Conservation (phyloP, 2,329 filamentous ascomycete genomes). For the Epichloe uncinata region DNA sequence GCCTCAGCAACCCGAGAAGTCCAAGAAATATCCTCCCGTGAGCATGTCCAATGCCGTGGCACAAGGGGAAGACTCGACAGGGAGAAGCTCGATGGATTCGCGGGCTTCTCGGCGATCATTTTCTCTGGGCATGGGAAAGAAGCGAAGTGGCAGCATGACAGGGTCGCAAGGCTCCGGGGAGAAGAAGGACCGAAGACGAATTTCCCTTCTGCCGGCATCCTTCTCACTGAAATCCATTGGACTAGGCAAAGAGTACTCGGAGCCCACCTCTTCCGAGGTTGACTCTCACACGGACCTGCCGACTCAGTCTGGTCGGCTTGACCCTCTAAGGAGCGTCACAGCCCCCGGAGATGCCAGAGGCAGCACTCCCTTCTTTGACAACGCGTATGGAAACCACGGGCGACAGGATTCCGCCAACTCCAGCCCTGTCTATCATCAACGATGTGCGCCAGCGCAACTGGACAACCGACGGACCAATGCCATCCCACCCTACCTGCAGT, state of each 20-base stretch:
- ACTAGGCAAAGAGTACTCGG: slow-evolving; percentile 37
- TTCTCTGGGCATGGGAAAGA: slow-evolving; percentile 57
- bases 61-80: slow-evolving; percentile 36
- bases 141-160: slow-evolving; percentile 52
- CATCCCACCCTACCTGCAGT: slow-evolving; percentile 33
- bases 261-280: slow-evolving; percentile 27
- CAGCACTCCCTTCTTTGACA: slow-evolving; percentile 27
- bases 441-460: slow-evolving; percentile 26
- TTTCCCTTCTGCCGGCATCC: slow-evolving; percentile 54
- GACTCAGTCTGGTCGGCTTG: slow-evolving; percentile 30
- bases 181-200: slow-evolving; percentile 48
- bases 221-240: slow-evolving; percentile 54
- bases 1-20: slow-evolving; percentile 38
- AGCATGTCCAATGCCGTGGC: slow-evolving; percentile 71
- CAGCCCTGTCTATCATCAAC: slow-evolving; percentile 27
- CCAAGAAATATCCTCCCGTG: slow-evolving; percentile 71
- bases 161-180: slow-evolving; percentile 44
- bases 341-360: slow-evolving; percentile 22
- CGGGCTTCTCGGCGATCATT: slow-evolving; percentile 53
- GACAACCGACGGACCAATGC: slow-evolving; percentile 28
- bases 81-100: slow-evolving; percentile 57
- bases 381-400: slow-evolving; percentile 23
- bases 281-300: slow-evolving; percentile 40
- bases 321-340: slow-evolving; percentile 19
- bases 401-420: slow-evolving; percentile 21